Evolutionary conservation across 2,329 filamentous ascomycete species (phyloP).

Genomic region (Fusarium pilosicola): DNA sequence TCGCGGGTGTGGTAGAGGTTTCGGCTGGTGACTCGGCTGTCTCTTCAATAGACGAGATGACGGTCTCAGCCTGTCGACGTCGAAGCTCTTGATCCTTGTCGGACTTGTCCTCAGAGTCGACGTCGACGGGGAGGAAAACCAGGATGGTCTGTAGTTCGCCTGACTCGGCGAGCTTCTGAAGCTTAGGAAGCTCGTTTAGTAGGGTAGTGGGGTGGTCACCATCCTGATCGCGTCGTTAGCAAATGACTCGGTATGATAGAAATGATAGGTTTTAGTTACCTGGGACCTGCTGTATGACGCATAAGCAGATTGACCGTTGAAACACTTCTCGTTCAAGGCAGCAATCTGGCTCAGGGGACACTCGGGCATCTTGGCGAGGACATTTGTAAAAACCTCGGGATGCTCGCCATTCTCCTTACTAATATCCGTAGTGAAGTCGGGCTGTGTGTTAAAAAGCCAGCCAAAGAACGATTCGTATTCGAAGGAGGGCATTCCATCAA

Average conservation of each 20-base stretch:
- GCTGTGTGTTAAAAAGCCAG: constrained; percentile 48
- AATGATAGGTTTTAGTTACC: constrained; percentile 45
- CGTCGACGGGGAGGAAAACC: constrained; percentile 63
- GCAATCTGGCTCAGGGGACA: constrained; percentile 54
- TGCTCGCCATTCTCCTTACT: constrained; percentile 56
- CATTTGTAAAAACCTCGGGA: constrained; percentile 54
- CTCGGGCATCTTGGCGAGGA: constrained; percentile 48
- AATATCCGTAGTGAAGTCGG: constrained; percentile 61
- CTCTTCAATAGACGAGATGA: constrained; percentile 53
- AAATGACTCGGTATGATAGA: neutral
- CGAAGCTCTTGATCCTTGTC: constrained; percentile 55
- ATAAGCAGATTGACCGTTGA: constrained; percentile 55
- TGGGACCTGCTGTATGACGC: constrained; percentile 57
- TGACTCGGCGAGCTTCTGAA: constrained; percentile 57
- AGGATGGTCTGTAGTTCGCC: constrained; percentile 67
- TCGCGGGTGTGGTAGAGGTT: constrained; percentile 41
- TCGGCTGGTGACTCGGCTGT: constrained; percentile 36
- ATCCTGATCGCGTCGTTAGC: constrained; percentile 49
- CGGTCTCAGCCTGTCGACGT: constrained; percentile 60
- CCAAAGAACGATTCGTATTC: constrained; percentile 57
- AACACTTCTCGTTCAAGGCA: constrained; percentile 58
- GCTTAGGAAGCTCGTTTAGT: constrained; percentile 55
- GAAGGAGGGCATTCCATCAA: constrained; percentile 64
- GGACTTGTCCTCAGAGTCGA: constrained; percentile 54
- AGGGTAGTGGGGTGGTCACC: constrained; percentile 56